Base-by-base conservation (phyloP, 2,329 filamentous ascomycete genomes). In the Curvularia spicifera region DNA sequence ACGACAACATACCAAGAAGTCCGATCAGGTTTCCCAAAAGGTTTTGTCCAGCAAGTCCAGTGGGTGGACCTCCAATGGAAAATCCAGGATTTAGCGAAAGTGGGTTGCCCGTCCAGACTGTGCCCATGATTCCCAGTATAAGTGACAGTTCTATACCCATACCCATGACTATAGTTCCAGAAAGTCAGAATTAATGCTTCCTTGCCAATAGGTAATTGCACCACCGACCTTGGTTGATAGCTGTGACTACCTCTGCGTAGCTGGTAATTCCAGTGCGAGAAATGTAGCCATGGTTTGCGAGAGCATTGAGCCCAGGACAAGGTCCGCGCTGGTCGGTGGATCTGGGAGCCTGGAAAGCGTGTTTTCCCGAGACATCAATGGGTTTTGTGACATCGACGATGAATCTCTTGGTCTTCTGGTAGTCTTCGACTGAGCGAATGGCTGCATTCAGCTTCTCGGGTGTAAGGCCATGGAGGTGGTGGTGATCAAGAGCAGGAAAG, bases 101-200 rank as follows among this genome's bases (percentile, higher is more conserved):
- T 5, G 81, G 80, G 58, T 85, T 81, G 1, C 84, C 83, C 1
- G 79, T 78, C 62, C 79, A 80, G 10, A 81, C 78, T 13, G 80
- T 81, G 6, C 81, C 81, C 70, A 82, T 78, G 4, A 80, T 70
- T n/a, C 79, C 76, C 0, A 69, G 57, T 12, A 68, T 44, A 3
- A 82, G 70, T 51, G 78, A 76, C 3, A 78, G 74, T 57, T 80
- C 76, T 40, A 68, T 65, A 29, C 78, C 78, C 82, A 84, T 84
- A 18, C 65, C 65, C 12, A 67, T 82, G 1, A 84, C 81, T 69
- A 22, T 1, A 39, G 15, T 22, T 33, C 35, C 39, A n/a, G 10
- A 40, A 29, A 37, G 28, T 49, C 39, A 48, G 43, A 37, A 4
- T 4, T 22, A 18, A 28, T 24, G 28, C 8, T 33, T 31, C 10